phyloP scores from a whole-genome alignment of 2,329 filamentous ascomycete genomes.

The Venturia nashicola region DNA sequence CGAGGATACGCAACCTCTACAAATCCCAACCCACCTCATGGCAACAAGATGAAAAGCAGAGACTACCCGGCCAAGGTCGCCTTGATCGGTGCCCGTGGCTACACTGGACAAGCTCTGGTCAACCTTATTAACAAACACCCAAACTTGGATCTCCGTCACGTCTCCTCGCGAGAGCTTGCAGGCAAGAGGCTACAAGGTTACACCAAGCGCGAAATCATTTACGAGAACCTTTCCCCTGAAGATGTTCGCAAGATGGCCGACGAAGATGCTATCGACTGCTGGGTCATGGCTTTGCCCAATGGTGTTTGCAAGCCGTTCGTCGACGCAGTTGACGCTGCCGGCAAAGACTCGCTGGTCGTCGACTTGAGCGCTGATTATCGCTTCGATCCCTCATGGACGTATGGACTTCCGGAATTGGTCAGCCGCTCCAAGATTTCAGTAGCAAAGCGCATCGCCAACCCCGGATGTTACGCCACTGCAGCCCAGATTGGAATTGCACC shows the following conservation, averaged over 20 bases:
- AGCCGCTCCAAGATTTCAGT: slow-evolving; percentile 64
- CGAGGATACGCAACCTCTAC: slow-evolving; percentile 52
- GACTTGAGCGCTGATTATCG: slow-evolving; percentile 96
- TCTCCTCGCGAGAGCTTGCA: slow-evolving; percentile 83
- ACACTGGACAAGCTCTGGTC: slow-evolving; percentile 86
- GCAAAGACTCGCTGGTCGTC: slow-evolving; percentile 61
- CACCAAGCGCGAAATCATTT: slow-evolving; percentile 79
- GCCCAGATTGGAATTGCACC: slow-evolving; percentile 83
- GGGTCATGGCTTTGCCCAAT: slow-evolving; percentile 96
- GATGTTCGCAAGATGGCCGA: slow-evolving; percentile 78
- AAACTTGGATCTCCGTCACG: slow-evolving; percentile 77
- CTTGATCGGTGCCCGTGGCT: slow-evolving; percentile 83
- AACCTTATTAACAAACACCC: slow-evolving; percentile 79
- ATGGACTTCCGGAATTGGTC: slow-evolving; percentile 78
- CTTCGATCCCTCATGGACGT: slow-evolving; percentile 76
- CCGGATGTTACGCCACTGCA: slow-evolving; percentile 90
- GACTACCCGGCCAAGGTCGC: slow-evolving; percentile 66
- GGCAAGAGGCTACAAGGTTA: slow-evolving; percentile 85
- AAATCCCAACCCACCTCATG: slow-evolving; percentile 83
- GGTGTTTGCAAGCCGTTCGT: slow-evolving; percentile 90
- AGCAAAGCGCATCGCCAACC: slow-evolving; percentile 76
- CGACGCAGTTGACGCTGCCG: slow-evolving; percentile 67
- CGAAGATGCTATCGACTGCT: slow-evolving; percentile 78
- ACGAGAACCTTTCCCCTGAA: slow-evolving; percentile 80
- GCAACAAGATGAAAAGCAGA: slow-evolving; percentile 79